phyloP scores from a whole-genome alignment of 768 basidiomycete genomes.

The Suillus subaureus region DNA sequence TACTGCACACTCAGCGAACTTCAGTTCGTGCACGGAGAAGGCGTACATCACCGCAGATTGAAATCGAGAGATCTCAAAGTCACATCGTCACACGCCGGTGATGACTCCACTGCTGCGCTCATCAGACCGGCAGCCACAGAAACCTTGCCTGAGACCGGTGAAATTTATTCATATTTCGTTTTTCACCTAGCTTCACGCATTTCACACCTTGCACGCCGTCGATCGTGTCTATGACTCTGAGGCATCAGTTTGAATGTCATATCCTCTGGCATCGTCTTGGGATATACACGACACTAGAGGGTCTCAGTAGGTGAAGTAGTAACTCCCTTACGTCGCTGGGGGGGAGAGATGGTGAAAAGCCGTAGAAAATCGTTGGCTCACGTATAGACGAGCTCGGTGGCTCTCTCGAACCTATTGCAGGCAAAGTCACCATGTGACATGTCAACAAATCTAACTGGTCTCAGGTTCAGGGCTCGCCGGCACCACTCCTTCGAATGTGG shows the following conservation, averaged over 20 bases:
- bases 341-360: not conserved
- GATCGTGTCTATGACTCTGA: not conserved
- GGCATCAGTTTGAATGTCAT: not conserved
- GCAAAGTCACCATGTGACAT: not conserved
- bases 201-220: not conserved
- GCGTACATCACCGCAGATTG: not conserved
- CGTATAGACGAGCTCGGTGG: not conserved
- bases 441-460: not conserved
- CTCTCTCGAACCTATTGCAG: not conserved
- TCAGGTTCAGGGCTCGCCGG: not conserved
- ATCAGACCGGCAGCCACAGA: not conserved
- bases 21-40: not conserved
- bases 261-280: not conserved
- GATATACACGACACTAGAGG: no score
- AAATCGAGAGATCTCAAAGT: not conserved
- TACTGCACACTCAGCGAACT: not conserved
- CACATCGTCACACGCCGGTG: not conserved
- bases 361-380: not conserved
- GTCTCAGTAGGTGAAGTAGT: not conserved
- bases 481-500: not conserved
- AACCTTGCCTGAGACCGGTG: not conserved
- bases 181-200: not conserved
- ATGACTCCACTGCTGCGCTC: not conserved
- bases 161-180: not conserved
- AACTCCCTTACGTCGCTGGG: not conserved